Conservation (phyloP, 495 filamentous ascomycete genomes). For the Delitschia confertaspora region DNA sequence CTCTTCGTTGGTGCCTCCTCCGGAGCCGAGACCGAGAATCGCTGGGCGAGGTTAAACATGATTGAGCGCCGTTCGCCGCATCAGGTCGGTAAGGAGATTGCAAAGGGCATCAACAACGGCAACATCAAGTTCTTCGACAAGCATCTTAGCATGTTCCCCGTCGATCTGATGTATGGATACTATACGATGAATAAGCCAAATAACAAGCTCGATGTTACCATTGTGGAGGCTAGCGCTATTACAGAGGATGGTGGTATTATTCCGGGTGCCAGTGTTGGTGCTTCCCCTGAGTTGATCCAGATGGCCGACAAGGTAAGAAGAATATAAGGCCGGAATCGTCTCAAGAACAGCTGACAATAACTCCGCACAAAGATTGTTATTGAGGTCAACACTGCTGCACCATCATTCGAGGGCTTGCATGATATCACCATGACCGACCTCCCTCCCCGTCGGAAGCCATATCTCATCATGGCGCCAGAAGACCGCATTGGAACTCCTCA, state of each 20-base stretch:
- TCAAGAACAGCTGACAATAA: too few relatives aligned
- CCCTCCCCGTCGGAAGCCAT: conserved; percentile 73
- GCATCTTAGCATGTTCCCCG: conserved; percentile 87
- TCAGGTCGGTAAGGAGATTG: conserved; percentile 85
- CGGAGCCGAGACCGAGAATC: conserved; percentile 84
- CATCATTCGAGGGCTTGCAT: conserved; percentile 81
- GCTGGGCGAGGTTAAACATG: conserved; percentile 82
- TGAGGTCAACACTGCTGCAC: conserved; percentile 82
- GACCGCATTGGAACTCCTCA: conserved; percentile 77
- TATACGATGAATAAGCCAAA: conserved; percentile 47
- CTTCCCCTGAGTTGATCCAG: conserved; percentile 77
- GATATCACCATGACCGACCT: conserved; percentile 84
- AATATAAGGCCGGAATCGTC: neutral
- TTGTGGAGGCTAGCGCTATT: conserved; percentile 82
- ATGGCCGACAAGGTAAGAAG: conserved; percentile 68
- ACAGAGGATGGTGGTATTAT: conserved; percentile 90
- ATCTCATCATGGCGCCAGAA: conserved; percentile 67
- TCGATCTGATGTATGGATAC: conserved; percentile 73
- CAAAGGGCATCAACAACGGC: conserved; percentile 83
- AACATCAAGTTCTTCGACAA: conserved; percentile 90
- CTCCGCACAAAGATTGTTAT: conserved; percentile 62
- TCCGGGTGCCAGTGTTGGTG: conserved; percentile 78
- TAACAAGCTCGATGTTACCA: conserved; percentile 70
- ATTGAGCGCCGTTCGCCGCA: conserved; percentile 78
- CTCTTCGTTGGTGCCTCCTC: conserved; percentile 85